Evolutionary conservation across 805 yeast species (phyloP).

Genomic region (Pichia paraexigua): DNA sequence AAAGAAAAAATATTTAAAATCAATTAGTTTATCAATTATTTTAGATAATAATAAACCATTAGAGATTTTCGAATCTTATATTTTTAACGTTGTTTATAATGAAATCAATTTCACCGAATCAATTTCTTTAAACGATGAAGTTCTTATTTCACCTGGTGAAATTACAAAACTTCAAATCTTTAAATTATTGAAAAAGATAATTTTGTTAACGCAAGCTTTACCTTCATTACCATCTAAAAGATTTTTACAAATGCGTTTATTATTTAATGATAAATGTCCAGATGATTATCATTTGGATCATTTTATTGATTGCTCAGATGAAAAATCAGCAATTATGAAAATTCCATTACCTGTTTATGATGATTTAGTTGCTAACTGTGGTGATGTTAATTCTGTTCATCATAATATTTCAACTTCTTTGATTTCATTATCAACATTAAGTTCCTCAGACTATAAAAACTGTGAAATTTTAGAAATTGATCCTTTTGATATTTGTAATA

Average conservation of each 20-base stretch:
- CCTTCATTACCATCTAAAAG: conserved; percentile 42
- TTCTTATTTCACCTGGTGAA: conserved; percentile 15
- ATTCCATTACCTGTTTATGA: conserved; percentile 24
- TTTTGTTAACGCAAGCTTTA: conserved; percentile 46
- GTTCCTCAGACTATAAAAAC: conserved; percentile 28
- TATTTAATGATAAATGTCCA: conserved; percentile 43
- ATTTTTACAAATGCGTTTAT: conserved; percentile 39
- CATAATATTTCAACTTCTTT: conserved; percentile 16
- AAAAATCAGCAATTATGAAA: conserved; percentile 33
- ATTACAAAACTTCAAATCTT: conserved; percentile 39
- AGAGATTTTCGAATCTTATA: conserved; percentile 41
- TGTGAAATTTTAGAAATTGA: conserved; percentile 20
- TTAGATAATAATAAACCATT: conserved; percentile 35
- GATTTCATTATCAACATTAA: conserved; percentile 23
- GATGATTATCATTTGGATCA: conserved; percentile 38
- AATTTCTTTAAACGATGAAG: conserved; percentile 8
- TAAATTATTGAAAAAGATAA: conserved; percentile 42
- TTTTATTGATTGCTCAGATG: conserved; percentile 29
- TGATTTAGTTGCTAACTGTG: conserved; percentile 19
- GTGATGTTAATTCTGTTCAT: conserved; percentile 17
- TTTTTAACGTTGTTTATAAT: conserved; percentile 39
- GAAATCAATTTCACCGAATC: conserved; percentile 13
- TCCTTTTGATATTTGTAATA: conserved; percentile 10
- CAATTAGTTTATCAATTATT: conserved; percentile 39
- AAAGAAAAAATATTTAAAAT: conserved; percentile 33